Evolutionary conservation across 2,329 filamentous ascomycete species (phyloP), one percentile per base, ranked within the genome.

Genomic region (Cladophialophora bantiana): DNA sequence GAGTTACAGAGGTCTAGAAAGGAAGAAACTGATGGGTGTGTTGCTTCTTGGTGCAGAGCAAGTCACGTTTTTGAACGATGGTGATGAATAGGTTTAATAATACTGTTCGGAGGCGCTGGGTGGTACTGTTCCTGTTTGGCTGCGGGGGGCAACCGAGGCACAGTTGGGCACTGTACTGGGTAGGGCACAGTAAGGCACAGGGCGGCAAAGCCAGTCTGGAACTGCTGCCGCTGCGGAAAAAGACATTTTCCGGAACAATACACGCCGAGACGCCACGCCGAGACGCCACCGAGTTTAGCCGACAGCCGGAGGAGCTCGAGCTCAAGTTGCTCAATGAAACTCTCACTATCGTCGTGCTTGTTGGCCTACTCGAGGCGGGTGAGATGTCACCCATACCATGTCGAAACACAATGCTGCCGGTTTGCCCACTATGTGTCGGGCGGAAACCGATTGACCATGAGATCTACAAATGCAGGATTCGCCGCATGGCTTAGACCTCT

Each of bases 51-150:
- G 20, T 12, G 31, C 57, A 36, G 45, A 20, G 9, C 45, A 42
- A 50, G 57, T 52, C 42, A 59, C 57, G 59, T 40, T 61, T 18
- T 38, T 20, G 45, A 10, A 20, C 12, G 45, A 50, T 50, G 45
- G 45, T 20, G 40, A 45, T 10, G 40, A 45, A 45, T n/a, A 18
- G 15, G 40, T 50, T 50, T 50, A 50, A 50, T 50, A 50, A 50
- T 50, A 50, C 18, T 26, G 40, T 13, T 18, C 40, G 13, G 40
- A 42, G 45, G 18, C 4, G n/a, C 40, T 42, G 40, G 15, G 10
- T 50, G 45, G 45, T 26, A 7, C 18, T 10, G 4, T 7, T 26
- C 45, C 18, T 10, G 4, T 7, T 50, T 26, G 20, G 45, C 45
- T 50, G 45, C 45, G 18, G 18, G 45, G 18, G 45, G 45, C 45